phyloP scores from a whole-genome alignment of 805 yeast genomes.

The Lipomyces kockii region DNA sequence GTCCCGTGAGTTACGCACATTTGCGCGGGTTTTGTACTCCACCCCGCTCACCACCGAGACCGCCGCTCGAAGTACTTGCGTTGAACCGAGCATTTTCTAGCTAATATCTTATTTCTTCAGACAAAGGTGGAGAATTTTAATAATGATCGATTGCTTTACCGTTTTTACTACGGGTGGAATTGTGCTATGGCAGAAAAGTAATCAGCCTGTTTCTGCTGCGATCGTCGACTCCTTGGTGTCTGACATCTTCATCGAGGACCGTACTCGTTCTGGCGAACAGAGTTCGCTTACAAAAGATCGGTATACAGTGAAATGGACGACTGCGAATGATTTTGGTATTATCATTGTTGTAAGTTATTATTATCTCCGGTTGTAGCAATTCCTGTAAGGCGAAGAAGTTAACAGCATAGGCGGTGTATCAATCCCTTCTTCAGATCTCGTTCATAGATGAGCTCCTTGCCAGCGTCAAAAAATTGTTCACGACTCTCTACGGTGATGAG shows the following conservation, averaged over 20 bases:
- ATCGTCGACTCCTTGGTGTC: conserved; percentile 56
- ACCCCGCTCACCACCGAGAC: neutral
- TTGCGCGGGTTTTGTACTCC: neutral
- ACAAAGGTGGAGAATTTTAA: neutral
- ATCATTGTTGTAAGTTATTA: conserved; percentile 44
- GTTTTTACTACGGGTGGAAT: conserved; percentile 59
- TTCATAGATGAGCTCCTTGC: conserved; percentile 45
- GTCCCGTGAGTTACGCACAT: neutral
- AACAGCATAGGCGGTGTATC: conserved; percentile 40
- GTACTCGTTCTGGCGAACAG: conserved; percentile 13
- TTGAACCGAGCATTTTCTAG: neutral
- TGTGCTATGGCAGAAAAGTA: conserved; percentile 55
- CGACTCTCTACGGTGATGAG: conserved; percentile 39
- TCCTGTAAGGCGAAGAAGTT: neutral
- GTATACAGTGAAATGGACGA: conserved; percentile 53
- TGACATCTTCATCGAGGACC: conserved; percentile 52
- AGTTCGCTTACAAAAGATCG: conserved; percentile 44
- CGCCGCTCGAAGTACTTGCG: too few species aligned
- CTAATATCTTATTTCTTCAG: neutral
- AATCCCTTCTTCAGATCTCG: conserved; percentile 44
- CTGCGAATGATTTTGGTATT: conserved; percentile 52
- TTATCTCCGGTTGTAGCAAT: neutral
- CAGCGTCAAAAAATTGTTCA: conserved; percentile 45
- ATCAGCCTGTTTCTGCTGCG: conserved; percentile 49
- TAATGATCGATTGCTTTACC: conserved; percentile 55